phyloP scores from a whole-genome alignment of 179 eudicot species.

The Amaranthus tricolor region DNA sequence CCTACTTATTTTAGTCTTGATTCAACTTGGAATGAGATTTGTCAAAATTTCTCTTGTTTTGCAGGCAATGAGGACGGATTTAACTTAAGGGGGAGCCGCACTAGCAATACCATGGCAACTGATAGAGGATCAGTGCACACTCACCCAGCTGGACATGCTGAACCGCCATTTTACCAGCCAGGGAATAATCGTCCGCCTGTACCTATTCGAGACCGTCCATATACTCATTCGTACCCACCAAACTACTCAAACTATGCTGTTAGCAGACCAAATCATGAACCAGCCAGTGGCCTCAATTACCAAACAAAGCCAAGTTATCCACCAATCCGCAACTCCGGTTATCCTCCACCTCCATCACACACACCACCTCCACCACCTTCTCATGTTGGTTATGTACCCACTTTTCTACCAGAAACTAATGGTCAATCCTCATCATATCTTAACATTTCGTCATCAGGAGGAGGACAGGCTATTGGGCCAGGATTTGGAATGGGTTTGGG shows the following conservation, averaged over 20 bases:
- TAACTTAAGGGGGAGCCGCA: conserved; percentile 38
- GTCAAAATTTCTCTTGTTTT: neutral
- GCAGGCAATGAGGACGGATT: conserved; percentile 55
- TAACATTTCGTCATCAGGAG: conserved; percentile 49
- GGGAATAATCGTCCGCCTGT: conserved; percentile 28
- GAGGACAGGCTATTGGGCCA: conserved; percentile 38
- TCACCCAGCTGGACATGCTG: conserved; percentile 27
- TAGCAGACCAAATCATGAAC: conserved; percentile 36
- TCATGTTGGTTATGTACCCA: conserved; percentile 47
- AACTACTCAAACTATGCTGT: conserved; percentile 32
- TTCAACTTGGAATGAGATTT: neutral
- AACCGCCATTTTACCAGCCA: conserved; percentile 21
- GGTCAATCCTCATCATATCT: conserved; percentile 39
- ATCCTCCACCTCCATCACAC: conserved; percentile 34
- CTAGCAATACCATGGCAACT: conserved; percentile 24
- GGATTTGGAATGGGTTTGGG: conserved; percentile 73
- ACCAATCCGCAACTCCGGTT: conserved; percentile 17
- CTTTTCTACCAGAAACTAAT: conserved; percentile 38
- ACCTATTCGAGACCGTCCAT: conserved; percentile 23
- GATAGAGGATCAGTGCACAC: conserved; percentile 31
- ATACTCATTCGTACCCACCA: conserved; percentile 35
- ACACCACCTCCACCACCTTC: conserved; percentile 47
- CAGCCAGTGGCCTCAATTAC: conserved; percentile 25
- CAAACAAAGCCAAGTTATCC: conserved; percentile 22
- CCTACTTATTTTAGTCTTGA: too few relatives aligned